Base-by-base conservation (phyloP, 371 early-diverging fungal species). In the Furculomyces boomerangus region DNA sequence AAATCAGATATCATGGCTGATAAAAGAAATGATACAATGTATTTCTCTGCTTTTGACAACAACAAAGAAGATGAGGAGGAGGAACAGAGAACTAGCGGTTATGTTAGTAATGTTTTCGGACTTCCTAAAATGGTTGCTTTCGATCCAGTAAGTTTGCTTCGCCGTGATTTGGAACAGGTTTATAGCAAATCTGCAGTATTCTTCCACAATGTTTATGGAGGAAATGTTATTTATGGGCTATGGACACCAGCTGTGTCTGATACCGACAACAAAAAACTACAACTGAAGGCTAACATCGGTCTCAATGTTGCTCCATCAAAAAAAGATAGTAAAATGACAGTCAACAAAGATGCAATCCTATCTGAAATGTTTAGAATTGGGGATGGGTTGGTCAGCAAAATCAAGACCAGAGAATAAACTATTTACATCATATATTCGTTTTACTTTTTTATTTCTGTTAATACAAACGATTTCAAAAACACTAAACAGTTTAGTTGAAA, bases 181-280 rank as follows among this genome's bases (percentile, higher is more conserved):
- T 68, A 68, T 35, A 29, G 57, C 35, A 58, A 60, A 43, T 55
- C 61, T 3, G 14, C 57, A 20, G 44, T 66, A n/a, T 32, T 68
- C 30, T 68, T 68, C 40, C 25, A 54, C 44, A 67, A 68, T 31
- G 48, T 60, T 3, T 55, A 60, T 41, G 67, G 67, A 31, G 64
- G 66, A 30, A 39, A 45, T 14, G 22, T 53, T 18, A 59, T 68
- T 47, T 62, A 62, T 31, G 67, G 68, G 2, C 50, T 68, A 39
- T 68, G 68, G 68, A 66, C 46, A 3, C 68, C 68, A 2, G 25
- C 50, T 1, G 51, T 37, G 2, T 26, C 30, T 22, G 26, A 41
- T 27, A 45, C 46, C 3, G 35, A 46, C 27, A 46, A 55, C 2
- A 57, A 63, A 22, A 41, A 44, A 18, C 50, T 58, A 1, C 37